Evolutionary conservation across 2,329 filamentous ascomycete species (phyloP).

Genomic region (Aspergillus sp.): DNA sequence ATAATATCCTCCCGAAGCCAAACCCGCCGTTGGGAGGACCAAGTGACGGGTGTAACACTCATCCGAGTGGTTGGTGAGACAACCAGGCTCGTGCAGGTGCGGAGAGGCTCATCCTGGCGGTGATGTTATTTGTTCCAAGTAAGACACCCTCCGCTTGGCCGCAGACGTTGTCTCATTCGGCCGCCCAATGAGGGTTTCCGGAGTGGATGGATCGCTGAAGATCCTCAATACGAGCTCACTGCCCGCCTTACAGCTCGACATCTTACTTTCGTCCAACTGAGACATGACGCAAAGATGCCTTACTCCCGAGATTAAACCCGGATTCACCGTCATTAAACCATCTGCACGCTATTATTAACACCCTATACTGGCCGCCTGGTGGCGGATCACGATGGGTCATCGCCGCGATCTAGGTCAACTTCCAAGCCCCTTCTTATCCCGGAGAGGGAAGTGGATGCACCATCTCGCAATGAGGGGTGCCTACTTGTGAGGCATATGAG

Average conservation of each 20-base stretch:
- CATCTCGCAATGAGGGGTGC: not conserved
- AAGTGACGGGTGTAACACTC: constrained; percentile 6
- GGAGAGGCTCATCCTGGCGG: not conserved
- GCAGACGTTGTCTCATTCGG: constrained; percentile 6
- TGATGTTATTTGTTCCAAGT: constrained; percentile 1
- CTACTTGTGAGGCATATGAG: not conserved
- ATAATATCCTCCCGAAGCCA: not conserved
- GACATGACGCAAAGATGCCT: constrained; percentile 10
- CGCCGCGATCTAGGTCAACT: not conserved
- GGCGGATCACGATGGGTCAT: not conserved
- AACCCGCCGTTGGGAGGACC: not conserved
- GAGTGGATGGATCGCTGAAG: not conserved
- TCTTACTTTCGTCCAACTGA: not conserved
- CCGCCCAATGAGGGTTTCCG: not conserved
- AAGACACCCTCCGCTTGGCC: constrained; percentile 8
- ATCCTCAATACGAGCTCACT: not conserved
- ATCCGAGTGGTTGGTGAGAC: not conserved
- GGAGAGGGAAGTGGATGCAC: not conserved
- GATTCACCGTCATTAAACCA: constrained; percentile 1
- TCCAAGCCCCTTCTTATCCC: not conserved
- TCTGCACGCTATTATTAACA: not conserved
- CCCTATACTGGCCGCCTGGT: not conserved
- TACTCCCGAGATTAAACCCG: constrained; percentile 1
- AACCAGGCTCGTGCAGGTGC: constrained; percentile 4
- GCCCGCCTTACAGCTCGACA: constrained; percentile 6